Base-by-base conservation (phyloP, 768 basidiomycete species). In the Cubamyces lactineus region DNA sequence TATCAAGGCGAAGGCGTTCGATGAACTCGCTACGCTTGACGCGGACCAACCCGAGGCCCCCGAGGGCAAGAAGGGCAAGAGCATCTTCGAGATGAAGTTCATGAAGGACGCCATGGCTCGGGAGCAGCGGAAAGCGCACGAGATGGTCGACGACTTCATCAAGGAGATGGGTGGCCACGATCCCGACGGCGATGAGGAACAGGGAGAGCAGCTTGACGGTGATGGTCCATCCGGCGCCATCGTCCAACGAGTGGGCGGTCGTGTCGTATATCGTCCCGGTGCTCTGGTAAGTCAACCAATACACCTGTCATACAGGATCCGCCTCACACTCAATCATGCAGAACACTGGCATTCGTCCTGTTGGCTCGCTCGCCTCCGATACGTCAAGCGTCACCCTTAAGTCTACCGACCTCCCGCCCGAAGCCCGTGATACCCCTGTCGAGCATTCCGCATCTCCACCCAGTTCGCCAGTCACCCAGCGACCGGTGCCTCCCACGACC, bases 21-120 rank as follows among this genome's bases (percentile, higher is more conserved):
- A 96, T 42, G 92, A 96, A 75, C 79, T 96, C 23, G 78, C 79
- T 21, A 79, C 84, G 21, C 70, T 71, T 11, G 75, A 79, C 38
- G 79, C 71, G 16, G 73, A 73, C 13, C 71, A 70, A 6, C 65
- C 63, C 2, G 70, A 67, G 30, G 66, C 57, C 7, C 47, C 58
- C 15, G 70, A 65, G 15, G 77, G 72, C 21, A 75, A 77, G 69
- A 84, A 83, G 67, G 75, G 79, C 51, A 91, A 89, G 75, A 85
- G 91, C 62, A 82, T 98, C 11, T 91, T 97, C 72, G 83, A 86
- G 65, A 98, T 98, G 97, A 98, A 97, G 77, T 99, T 98, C 76
- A 99, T 99, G 96, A 89, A 91, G 73, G 89, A 95, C 48, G 96
- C 94, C 0, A 87, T 90, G 78, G 84, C 84, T 5, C 80, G 92